Base-by-base conservation (phyloP, 805 yeast species). In the Komagataella ulmi region DNA sequence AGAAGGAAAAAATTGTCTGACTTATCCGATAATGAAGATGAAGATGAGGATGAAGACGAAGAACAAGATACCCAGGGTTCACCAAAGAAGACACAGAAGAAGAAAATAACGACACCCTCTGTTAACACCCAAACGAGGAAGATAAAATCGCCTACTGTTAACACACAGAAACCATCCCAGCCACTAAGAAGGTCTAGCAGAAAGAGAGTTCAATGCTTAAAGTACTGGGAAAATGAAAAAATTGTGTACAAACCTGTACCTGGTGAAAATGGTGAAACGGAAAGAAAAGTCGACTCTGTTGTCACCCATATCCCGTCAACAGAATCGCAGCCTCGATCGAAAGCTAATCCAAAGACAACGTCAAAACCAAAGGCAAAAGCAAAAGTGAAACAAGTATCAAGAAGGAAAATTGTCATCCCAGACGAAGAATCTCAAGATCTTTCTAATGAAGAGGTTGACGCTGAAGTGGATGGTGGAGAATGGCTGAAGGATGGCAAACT, bases 201-300 rank as follows among this genome's bases (percentile, higher is more conserved):
- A 58, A 76, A 79, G 0, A 76, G 77, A 55, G 74, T 85, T 6
- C 77, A 82, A 3, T 91, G 95, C 0, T 67, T 88, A 55, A 90
- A 88, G 2, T 85, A 75, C 62, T 88, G 96, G 96, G 77, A 85
- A 62, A 86, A 85, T 59, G 96, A 88, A 65, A 71, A 80, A 54
- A 76, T 85, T 30, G 76, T 85, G 3, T 88, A 85, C 59, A 69
- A 73, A 46, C 48, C 53, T 7, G 49, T 48, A 6, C 64, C 57
- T 17, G 62, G 56, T 17, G 75, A 73, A 52, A 73, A 76, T 4
- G 77, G 77, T 51, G 47, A 45, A 45, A 24, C 24, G 19, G 47
- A 45, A 45, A 17, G 47, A 14, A 45, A 19, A 21, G 47, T 45
- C n/a, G 47, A 45, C 7, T 24, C 17, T 12, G 47, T 18, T 14